phyloP scores from a whole-genome alignment of 2,329 filamentous ascomycete genomes.

The Alternaria gansuensis region DNA sequence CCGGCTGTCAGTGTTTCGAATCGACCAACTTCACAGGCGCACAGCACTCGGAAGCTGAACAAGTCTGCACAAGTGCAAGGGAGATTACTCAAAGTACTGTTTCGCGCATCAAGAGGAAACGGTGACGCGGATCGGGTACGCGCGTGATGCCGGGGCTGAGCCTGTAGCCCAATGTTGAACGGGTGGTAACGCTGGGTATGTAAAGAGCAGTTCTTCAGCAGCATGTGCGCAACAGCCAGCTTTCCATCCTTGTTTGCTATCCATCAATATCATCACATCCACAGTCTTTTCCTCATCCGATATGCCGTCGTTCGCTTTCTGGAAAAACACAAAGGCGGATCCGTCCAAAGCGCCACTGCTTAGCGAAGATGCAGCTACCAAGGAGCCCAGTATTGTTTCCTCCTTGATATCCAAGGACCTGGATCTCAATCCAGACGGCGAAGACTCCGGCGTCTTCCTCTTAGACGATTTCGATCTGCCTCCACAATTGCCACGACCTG shows the following conservation, averaged over 20 bases:
- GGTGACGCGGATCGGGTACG: slow-evolving; percentile 22
- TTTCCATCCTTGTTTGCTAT: not conserved
- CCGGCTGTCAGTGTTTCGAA: slow-evolving; percentile 14
- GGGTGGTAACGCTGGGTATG: slow-evolving; percentile 8
- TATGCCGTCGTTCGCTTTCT: slow-evolving; percentile 39
- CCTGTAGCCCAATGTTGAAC: slow-evolving; percentile 5
- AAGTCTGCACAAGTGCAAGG: not conserved
- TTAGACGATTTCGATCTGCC: slow-evolving; percentile 22
- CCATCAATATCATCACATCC: not conserved
- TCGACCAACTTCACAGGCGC: not conserved
- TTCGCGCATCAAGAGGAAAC: slow-evolving; percentile 18
- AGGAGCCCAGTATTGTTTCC: slow-evolving; percentile 2
- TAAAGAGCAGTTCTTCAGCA: not conserved
- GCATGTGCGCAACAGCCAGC: not conserved
- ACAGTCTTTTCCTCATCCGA: not conserved
- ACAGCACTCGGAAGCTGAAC: not conserved
- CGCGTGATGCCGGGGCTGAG: slow-evolving; percentile 18
- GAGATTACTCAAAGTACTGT: not conserved
- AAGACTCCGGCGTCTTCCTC: slow-evolving; percentile 32
- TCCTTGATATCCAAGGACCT: slow-evolving; percentile 11
- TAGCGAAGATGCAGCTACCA: slow-evolving; percentile 13
- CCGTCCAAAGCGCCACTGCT: slow-evolving; percentile 18
- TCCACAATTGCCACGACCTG: not conserved
- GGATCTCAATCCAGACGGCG: slow-evolving; percentile 26
- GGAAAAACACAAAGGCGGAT: slow-evolving; percentile 30